Base-by-base conservation (phyloP, 768 basidiomycete genomes). In the Phylloporus sp. region DNA sequence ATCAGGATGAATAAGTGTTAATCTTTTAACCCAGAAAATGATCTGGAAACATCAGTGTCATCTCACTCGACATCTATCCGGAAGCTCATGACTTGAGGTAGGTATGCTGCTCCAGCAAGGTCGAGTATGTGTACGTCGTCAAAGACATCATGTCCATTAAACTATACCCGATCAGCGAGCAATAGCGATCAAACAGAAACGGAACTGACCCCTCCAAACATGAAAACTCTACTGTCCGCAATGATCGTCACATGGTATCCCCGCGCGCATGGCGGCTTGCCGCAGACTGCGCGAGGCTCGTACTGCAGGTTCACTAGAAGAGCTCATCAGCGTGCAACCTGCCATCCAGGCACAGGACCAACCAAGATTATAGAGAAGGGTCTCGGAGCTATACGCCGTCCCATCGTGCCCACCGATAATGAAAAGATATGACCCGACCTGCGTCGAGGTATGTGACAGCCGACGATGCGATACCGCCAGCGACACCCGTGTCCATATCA, bases 371-470 rank as follows among this genome's bases (percentile, higher is more conserved):
- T 93, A 93, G 5, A 91, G 73, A 16, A 91, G 74, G 6, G 95
- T 73, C 11, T 95, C 88, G 2, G 78, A 77, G 29, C 74, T 77
- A 65, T 97, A 97, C 43, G 83, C 73, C 11, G 71, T 68, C 5
- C 90, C 88, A 56, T 95, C 87, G 70, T 95, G 93, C 3, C 95
- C 95, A 0, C 93, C 94, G 39, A 86, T 75, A 48, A 95, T 78
- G 71, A 95, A 94, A 1, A 97, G 79, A 64, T 91, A 95, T 1
- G 91, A 92, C 27, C 95, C 93, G 15, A 97, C 88, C 66, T 88
- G 90, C 0, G 93, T 92, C 13, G 92, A 79, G 11, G 86, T 88
- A 59, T 97, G 95, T 24, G 88, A 86, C 38, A 95, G 75, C 10
- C 91, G 80, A 55, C 83, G 81, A 60, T 86, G 61, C 2, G 60